Evolutionary conservation across 352 stramenopile genomes (phyloP).

Genomic region (Phytophthora sansomeana): DNA sequence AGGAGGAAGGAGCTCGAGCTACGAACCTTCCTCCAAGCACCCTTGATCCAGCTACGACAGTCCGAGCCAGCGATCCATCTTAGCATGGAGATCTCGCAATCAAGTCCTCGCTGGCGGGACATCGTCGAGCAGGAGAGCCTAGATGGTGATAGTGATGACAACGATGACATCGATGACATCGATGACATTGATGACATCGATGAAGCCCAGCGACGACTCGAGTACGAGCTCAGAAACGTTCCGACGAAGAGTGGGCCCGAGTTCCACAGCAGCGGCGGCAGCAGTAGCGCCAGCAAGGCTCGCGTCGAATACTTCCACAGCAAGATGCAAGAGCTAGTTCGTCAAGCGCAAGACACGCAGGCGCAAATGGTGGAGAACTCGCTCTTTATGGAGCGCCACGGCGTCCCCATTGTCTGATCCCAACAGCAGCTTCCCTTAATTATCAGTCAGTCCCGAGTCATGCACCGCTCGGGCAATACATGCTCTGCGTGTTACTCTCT

Average conservation of each 20-base stretch:
- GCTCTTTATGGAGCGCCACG: conserved; percentile 56
- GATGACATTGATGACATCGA: conserved; percentile 26
- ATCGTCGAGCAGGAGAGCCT: conserved; percentile 30
- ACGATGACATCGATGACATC: conserved; percentile 26
- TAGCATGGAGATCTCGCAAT: conserved; percentile 34
- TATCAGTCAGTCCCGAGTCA: conserved; percentile 4
- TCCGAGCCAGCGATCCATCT: conserved; percentile 55
- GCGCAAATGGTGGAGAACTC: conserved; percentile 70
- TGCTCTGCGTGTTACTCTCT: conserved; percentile 27
- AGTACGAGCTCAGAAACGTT: conserved; percentile 24
- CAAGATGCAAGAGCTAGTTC: conserved; percentile 78
- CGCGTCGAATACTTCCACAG: conserved; percentile 60
- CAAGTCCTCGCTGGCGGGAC: conserved; percentile 14
- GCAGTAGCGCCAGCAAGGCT: conserved; percentile 10
- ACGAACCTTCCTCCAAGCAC: conserved; percentile 56
- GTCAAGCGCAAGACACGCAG: conserved; percentile 75
- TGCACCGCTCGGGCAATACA: conserved; percentile 19
- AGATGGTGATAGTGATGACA: conserved; percentile 33
- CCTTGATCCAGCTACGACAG: conserved; percentile 54
- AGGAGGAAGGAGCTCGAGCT: conserved; percentile 59
- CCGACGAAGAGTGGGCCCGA: conserved; percentile 16
- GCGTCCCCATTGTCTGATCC: conserved; percentile 43
- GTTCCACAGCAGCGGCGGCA: conserved; percentile 8
- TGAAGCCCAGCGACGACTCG: conserved; percentile 26
- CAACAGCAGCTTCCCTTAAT: neutral